Evolutionary conservation across 2,329 filamentous ascomycete species (phyloP), one percentile per base, ranked within the genome.

Genomic region (Monilinia aucupariae): DNA sequence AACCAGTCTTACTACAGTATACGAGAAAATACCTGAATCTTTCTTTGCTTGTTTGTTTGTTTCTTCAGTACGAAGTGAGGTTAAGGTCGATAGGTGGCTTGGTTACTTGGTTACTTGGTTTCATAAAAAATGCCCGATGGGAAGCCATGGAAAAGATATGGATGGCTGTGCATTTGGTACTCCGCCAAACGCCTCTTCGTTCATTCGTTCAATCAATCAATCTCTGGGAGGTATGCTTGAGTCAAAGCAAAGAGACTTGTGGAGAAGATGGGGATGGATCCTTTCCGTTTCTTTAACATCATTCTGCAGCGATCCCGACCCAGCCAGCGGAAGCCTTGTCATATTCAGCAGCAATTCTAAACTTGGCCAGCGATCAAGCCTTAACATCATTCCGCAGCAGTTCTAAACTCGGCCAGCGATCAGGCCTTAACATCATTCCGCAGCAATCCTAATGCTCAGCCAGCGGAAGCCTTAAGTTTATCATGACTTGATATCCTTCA

Each of bases 81-180:
- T n/a, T n/a, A n/a, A n/a, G n/a, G n/a, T n/a, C n/a, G n/a, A n/a
- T n/a, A n/a, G n/a, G n/a, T n/a, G n/a, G n/a, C n/a, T n/a, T n/a
- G n/a, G n/a, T n/a, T n/a, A n/a, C n/a, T n/a, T n/a, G n/a, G n/a
- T n/a, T n/a, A n/a, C n/a, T n/a, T n/a, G n/a, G n/a, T n/a, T n/a
- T n/a, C n/a, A n/a, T 45, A 39, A 59, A 51, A 59, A 49, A 50
- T 50, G 45, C 45, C 56, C 45, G 34, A 12, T 7, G 15, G 41
- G 22, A 48, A 47, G 54, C 41, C 41, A 58, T 45, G 9, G 20
- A 25, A 22, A 8, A n/a, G n/a, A n/a, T n/a, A 45, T 34, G 41
- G 53, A 50, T 39, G 56, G 45, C 56, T 59, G 25, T 59, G 55
- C 45, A 39, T 4, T 17, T 49, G 34, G 32, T 59, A 13, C 55